Base-by-base conservation (phyloP, 2,329 filamentous ascomycete species). In the Fusarium sp. region DNA sequence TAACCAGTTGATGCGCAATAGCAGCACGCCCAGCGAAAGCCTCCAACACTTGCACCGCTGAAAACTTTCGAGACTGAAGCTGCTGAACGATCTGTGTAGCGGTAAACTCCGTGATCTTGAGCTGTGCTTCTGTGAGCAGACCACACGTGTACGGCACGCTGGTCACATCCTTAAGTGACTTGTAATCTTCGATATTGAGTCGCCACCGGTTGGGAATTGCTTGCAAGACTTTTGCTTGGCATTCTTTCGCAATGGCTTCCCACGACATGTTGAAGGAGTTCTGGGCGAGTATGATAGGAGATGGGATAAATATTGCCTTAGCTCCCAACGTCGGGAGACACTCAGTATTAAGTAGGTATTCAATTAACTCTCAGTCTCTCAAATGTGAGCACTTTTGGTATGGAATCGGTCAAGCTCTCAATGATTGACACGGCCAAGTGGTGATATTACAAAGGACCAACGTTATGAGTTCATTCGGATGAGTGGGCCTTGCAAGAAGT, bases 1-100 rank as follows among this genome's bases (percentile, higher is more conserved):
- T 15, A 0, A 56, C 54, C 13, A 56, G 8, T 24, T 56, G 54
- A 53, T 56, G 54, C 2, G 54, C 30, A 2, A 56, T 30, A 1
- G 47, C 24, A 53, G 54, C 37, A 1, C 54, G 37, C 3, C 47
- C 54, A 15, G 54, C 39, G 2, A 56, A 54, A 3, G 54, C 39
- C 8, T 56, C 39, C 8, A 56, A 8, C 1, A 56, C 15, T 17
- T 52, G 22, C 1, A 54, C 47, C 2, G 54, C 48, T 6, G 41
- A 37, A 2, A 56, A 3, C 2, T 54, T 8, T 2, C 15, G 54
- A 44, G 15, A 5, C 15, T 19, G 3, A 1, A 56, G 2, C 6
- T 35, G 13, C n/a, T 30, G 11, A n/a, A 37, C 39, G 7, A 56
- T 37, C 35, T 56, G 30, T 0, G 48, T 54, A 1, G 48, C 54